Percentiles rank a stretch among this genome's conserved stretches.
phyloP scores from a whole-genome alignment of 1,139 yeast genomes.

The Pichia sp. region DNA sequence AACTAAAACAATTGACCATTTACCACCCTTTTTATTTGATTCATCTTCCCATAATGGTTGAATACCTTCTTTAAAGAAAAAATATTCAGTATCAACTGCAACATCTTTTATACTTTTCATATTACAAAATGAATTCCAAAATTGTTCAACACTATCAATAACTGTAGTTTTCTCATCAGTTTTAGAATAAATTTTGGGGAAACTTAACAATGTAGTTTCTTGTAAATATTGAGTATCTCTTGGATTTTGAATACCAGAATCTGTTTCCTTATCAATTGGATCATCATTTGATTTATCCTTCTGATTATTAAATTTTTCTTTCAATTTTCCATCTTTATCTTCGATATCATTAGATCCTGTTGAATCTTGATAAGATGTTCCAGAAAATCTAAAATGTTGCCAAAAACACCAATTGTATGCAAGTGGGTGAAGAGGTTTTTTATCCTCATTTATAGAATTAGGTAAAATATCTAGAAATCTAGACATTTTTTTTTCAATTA shows the following conservation, averaged over 20 bases:
- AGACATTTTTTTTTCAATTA: slow-evolving; percentile 8
- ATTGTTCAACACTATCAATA: slow-evolving; percentile 51
- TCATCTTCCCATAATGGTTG: slow-evolving; percentile 74
- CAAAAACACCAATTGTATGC: slow-evolving; percentile 22
- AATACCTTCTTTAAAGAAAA: slow-evolving; percentile 55
- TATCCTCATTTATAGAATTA: slow-evolving; percentile 2
- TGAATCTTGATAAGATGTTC: not conserved
- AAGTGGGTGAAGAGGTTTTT: slow-evolving; percentile 14
- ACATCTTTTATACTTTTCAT: slow-evolving; percentile 43
- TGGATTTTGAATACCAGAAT: too few species aligned
- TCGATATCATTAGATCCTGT: not conserved
- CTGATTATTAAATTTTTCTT: too few species aligned
- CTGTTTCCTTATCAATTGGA: not conserved
- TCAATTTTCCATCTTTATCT: not conserved
- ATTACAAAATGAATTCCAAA: slow-evolving; percentile 48
- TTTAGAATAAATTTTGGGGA: slow-evolving; percentile 17
- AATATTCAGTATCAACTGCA: slow-evolving; percentile 50
- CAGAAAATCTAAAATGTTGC: slow-evolving; percentile 17
- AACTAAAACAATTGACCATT: slow-evolving; percentile 41
- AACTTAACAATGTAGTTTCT: slow-evolving; percentile 19
- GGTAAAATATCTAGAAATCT: slow-evolving; percentile 10
- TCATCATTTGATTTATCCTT: not conserved
- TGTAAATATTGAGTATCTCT: slow-evolving; percentile 14
- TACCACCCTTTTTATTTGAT: slow-evolving; percentile 53
- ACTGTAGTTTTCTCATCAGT: slow-evolving; percentile 27